These are phyloP conservation scores for Trichoderma virens DNA, from an alignment of 495 filamentous ascomycete species.

Conservation along the genomic window DNA sequence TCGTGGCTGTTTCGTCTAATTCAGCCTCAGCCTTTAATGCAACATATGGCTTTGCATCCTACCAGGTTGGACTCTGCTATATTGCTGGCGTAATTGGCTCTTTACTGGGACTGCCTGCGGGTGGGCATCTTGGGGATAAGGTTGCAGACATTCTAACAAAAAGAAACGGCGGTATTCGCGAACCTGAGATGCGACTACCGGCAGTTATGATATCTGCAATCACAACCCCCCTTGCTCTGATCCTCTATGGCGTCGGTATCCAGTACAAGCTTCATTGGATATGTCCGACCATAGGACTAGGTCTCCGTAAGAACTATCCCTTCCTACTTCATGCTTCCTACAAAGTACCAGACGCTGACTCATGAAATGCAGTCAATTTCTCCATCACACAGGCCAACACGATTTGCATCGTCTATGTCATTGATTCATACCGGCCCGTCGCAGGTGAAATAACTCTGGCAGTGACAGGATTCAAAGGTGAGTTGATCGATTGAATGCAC, in stretches of 20 bases:
- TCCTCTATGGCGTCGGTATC: slow-evolving; percentile 48
- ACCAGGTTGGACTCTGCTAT: slow-evolving; percentile 44
- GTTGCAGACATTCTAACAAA: slow-evolving; percentile 43
- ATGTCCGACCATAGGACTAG: slow-evolving; percentile 44
- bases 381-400: slow-evolving; percentile 43
- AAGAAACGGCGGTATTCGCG: slow-evolving; percentile 43
- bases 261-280: slow-evolving; percentile 46
- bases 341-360: background rate
- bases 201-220: slow-evolving; percentile 38
- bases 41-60: slow-evolving; percentile 39
- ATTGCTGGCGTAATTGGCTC: slow-evolving; percentile 41
- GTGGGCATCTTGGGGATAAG: slow-evolving; percentile 43
- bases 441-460: slow-evolving; percentile 46
- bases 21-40: slow-evolving; percentile 37
- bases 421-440: slow-evolving; percentile 48
- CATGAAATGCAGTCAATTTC: slow-evolving; percentile 36
- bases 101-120: slow-evolving; percentile 38
- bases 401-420: slow-evolving; percentile 45
- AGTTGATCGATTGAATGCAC: background rate
- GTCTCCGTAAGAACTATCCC: slow-evolving; percentile 23
- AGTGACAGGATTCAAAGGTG: slow-evolving; percentile 46
- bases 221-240: slow-evolving; percentile 34
- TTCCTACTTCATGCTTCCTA: background rate
- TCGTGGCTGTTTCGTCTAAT: slow-evolving; percentile 46
- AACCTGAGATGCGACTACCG: slow-evolving; percentile 49